A percentile compares a stretch with the other conserved stretches of the same genome.
Evolutionary conservation across 2,329 filamentous ascomycete species (phyloP).

Genomic region (Sporothrix euskadiensis): DNA sequence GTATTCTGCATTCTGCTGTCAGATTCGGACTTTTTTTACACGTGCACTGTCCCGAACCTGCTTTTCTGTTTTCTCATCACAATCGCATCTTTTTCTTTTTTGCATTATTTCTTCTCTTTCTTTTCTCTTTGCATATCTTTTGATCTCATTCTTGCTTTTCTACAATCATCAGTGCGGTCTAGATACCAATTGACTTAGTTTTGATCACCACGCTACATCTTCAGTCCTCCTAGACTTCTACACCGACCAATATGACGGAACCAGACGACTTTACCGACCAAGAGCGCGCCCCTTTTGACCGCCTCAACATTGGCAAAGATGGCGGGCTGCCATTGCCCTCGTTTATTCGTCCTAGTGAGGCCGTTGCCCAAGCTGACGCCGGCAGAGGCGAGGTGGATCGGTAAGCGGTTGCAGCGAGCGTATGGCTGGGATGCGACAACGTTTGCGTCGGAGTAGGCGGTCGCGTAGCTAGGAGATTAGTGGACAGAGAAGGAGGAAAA

Average conservation of each 20-base stretch:
- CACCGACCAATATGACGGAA: conserved; percentile 14
- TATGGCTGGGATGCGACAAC: conserved; percentile 25
- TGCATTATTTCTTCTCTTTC: not conserved
- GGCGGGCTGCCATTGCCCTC: conserved; percentile 31
- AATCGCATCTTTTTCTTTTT: not conserved
- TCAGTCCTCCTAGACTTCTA: no score
- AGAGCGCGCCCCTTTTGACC: conserved; percentile 30
- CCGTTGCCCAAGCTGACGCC: conserved; percentile 11
- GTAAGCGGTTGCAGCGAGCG: conserved; percentile 19
- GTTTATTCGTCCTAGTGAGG: conserved; percentile 32
- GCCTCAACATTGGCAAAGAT: conserved; percentile 31
- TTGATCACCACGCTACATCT: not conserved
- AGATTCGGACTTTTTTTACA: not conserved
- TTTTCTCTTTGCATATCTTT: not conserved
- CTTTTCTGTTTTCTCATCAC: not conserved
- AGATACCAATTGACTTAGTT: not conserved
- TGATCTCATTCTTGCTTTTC: not conserved
- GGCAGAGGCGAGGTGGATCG: conserved; percentile 10
- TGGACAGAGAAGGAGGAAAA: not conserved
- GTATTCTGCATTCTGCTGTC: not conserved
- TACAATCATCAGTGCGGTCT: not conserved
- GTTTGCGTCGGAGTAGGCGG: not conserved
- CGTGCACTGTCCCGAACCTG: not conserved
- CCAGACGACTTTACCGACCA: conserved; percentile 31
- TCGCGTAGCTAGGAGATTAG: not conserved